phyloP scores from a whole-genome alignment of 306 rosid species.

The Echinosophora koreensis region DNA sequence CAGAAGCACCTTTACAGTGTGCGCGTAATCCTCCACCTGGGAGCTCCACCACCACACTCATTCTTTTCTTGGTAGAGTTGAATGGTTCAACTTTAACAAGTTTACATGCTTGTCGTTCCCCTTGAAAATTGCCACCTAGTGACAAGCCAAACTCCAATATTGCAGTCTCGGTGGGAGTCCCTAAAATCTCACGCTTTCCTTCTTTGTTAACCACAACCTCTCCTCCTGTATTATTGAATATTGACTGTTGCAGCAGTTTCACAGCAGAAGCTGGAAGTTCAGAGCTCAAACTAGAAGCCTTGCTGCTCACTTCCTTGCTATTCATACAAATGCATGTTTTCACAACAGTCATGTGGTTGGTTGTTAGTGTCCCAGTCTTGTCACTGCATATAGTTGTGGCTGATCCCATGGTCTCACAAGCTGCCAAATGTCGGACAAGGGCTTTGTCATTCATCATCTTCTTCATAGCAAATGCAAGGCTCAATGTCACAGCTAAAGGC shows the following conservation, averaged over 20 bases:
- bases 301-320: slow-evolving; percentile 61
- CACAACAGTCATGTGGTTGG: slow-evolving; percentile 95
- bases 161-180: slow-evolving; percentile 92
- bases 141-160: slow-evolving; percentile 85
- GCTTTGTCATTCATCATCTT: slow-evolving; percentile 99
- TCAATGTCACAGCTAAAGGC: slow-evolving; percentile 93
- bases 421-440: slow-evolving; percentile 93
- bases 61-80: slow-evolving; percentile 85
- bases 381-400: slow-evolving; percentile 95
- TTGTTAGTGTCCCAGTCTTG: slow-evolving; percentile 95
- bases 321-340: slow-evolving; percentile 90
- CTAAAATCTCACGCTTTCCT: slow-evolving; percentile 82
- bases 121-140: slow-evolving; percentile 80
- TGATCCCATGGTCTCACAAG: slow-evolving; percentile 99
- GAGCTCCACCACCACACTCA: slow-evolving; percentile 87
- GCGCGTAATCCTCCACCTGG: slow-evolving; percentile 81
- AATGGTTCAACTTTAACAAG: slow-evolving; percentile 94
- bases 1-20: slow-evolving; percentile 96
- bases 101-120: slow-evolving; percentile 68
- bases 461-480: slow-evolving; percentile 99
- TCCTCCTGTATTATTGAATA: slow-evolving; percentile 92
- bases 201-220: slow-evolving; percentile 80
- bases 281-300: slow-evolving; percentile 62
- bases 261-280: slow-evolving; percentile 69
- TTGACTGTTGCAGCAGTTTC: slow-evolving; percentile 75